These are phyloP conservation scores for Solanum sejunctum DNA, from an alignment of 257 asterid species.

Conservation along the genomic window DNA sequence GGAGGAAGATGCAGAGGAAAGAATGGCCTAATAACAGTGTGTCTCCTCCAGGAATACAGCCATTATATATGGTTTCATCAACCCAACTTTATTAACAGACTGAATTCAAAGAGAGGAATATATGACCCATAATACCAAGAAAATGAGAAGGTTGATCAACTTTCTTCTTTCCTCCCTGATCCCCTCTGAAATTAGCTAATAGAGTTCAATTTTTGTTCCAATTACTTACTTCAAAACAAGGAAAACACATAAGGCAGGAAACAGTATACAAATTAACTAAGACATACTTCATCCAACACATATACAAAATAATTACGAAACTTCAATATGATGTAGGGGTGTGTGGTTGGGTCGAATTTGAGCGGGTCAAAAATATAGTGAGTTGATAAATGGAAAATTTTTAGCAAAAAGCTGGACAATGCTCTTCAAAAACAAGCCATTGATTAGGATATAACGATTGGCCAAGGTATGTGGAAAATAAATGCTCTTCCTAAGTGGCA, in stretches of 20 bases:
- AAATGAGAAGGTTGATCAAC: not conserved
- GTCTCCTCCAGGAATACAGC: not conserved
- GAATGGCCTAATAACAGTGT: not conserved
- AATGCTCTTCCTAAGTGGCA: too few species aligned
- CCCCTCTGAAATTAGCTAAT: not conserved
- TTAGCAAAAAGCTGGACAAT: too few species aligned
- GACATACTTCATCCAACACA: not conserved
- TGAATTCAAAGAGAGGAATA: not conserved
- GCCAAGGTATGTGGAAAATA: too few species aligned
- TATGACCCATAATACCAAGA: not conserved
- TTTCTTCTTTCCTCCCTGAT: not conserved
- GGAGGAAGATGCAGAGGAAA: not conserved
- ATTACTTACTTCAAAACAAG: not conserved
- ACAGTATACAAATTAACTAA: not conserved
- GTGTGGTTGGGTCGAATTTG: not conserved
- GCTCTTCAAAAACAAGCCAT: too few species aligned
- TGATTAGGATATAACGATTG: too few species aligned
- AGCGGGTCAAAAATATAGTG: not conserved
- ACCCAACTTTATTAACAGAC: not conserved
- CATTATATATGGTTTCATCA: not conserved
- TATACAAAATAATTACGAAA: not conserved
- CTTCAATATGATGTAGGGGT: not conserved
- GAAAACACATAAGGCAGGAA: not conserved
- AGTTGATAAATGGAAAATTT: not conserved
- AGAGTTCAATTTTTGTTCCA: not conserved